Conservation (phyloP, 768 basidiomycete genomes). For the Ramaria sp. region DNA sequence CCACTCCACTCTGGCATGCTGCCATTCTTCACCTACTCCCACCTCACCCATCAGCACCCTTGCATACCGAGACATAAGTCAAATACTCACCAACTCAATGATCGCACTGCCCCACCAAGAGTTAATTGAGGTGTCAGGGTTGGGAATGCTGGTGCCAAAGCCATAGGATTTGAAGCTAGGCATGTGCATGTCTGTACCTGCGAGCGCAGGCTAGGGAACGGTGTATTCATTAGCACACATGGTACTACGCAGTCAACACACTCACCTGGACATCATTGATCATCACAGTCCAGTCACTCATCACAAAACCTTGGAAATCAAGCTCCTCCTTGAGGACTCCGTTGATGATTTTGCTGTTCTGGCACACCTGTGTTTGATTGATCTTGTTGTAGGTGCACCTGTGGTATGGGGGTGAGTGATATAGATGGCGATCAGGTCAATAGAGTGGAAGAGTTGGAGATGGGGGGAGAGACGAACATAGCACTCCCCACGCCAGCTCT, state of each 20-base stretch:
- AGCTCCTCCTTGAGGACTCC: too few relatives aligned
- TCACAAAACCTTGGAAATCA: too few relatives aligned
- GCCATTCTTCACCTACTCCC: constrained; percentile 53
- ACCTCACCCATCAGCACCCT: constrained; percentile 43
- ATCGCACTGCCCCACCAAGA: constrained; percentile 25
- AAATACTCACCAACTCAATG: constrained; percentile 4
- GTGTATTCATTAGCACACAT: too few relatives aligned
- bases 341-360: too few relatives aligned
- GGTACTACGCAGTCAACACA: too few relatives aligned
- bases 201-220: constrained; percentile 31
- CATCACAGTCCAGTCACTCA: constrained; percentile 17
- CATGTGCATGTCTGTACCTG: constrained; percentile 53
- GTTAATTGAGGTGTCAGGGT: constrained; percentile 6
- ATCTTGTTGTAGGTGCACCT: constrained; percentile 29
- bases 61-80: background rate
- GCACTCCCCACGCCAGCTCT: constrained; percentile 51
- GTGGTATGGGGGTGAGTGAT: background rate
- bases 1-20: constrained; percentile 50
- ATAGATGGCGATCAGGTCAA: background rate
- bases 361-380: too few relatives aligned
- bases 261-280: constrained; percentile 7
- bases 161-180: too few relatives aligned
- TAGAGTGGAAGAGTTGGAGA: too few relatives aligned
- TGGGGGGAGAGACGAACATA: constrained; percentile 44
- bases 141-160: constrained; percentile 19